These are phyloP conservation scores for Beauveria bassiana DNA, from an alignment of 2,329 filamentous ascomycete genomes.

Conservation along the genomic window DNA sequence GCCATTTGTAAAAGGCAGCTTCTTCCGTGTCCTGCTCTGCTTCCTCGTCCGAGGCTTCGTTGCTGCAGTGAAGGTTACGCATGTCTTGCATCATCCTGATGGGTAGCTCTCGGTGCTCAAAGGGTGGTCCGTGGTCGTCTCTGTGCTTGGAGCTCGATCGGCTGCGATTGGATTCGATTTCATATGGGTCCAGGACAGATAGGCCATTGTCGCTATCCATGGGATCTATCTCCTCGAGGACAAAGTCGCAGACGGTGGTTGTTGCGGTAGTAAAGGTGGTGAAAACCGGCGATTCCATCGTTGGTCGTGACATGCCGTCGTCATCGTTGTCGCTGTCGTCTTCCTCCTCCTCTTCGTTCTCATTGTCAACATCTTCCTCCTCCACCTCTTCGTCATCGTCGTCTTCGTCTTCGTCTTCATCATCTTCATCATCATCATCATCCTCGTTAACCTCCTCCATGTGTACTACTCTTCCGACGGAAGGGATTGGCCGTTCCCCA, in stretches of 20 bases:
- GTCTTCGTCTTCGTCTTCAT: neutral
- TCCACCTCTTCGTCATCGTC: neutral
- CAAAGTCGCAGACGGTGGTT: slow-evolving; percentile 24
- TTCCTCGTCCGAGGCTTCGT: slow-evolving; percentile 30
- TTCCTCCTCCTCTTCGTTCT: neutral
- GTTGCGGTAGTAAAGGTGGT: slow-evolving; percentile 14
- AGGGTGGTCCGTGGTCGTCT: slow-evolving; percentile 11
- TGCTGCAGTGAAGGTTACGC: slow-evolving; percentile 37
- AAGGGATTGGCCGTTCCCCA: neutral
- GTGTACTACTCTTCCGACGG: neutral
- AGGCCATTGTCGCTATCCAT: slow-evolving; percentile 38
- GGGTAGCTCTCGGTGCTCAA: slow-evolving; percentile 29
- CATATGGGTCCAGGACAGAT: slow-evolving; percentile 35
- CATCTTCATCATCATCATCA: neutral
- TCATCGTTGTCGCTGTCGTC: neutral
- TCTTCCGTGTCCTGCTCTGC: slow-evolving; percentile 27
- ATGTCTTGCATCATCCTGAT: slow-evolving; percentile 37
- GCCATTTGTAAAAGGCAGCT: slow-evolving; percentile 31
- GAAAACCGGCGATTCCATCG: slow-evolving; percentile 13
- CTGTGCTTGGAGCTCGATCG: slow-evolving; percentile 29
- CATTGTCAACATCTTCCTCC: slow-evolving; percentile 8
- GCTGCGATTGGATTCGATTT: slow-evolving; percentile 40
- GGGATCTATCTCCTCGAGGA: slow-evolving; percentile 40
- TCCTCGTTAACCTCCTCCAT: neutral
- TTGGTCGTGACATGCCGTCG: slow-evolving; percentile 1